These are phyloP conservation scores for Botryobasidium botryosum DNA, from an alignment of 768 basidiomycete species.

Conservation along the genomic window DNA sequence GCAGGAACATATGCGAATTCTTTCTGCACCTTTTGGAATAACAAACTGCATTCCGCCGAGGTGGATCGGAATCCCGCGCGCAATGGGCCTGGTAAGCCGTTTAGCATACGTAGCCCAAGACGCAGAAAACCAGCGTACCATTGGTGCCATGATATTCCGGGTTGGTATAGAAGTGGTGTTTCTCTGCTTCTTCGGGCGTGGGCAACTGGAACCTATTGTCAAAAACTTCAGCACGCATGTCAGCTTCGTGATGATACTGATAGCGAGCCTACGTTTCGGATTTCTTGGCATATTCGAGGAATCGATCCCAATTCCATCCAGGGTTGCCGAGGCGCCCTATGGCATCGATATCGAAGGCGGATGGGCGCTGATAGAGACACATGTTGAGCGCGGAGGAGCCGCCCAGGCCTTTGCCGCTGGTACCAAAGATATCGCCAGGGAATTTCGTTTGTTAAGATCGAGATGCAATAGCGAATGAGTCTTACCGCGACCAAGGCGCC, in stretches of 20 bases:
- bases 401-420: slow-evolving; percentile 8
- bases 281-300: slow-evolving; percentile 6
- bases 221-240: too few species aligned
- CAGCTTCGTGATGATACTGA: too few species aligned
- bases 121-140: slow-evolving; percentile 1
- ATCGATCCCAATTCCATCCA: slow-evolving; percentile 3
- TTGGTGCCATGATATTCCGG: slow-evolving; percentile 8
- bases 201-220: too few species aligned
- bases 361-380: background rate
- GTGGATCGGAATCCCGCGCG: slow-evolving; percentile 7
- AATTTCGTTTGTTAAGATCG: too few species aligned
- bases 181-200: too few species aligned
- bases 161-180: too few species aligned
- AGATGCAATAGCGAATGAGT: too few species aligned
- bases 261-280: too few species aligned
- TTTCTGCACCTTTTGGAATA: background rate
- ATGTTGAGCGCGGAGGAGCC: slow-evolving; percentile 9
- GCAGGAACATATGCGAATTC: too few species aligned
- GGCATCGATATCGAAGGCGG: background rate
- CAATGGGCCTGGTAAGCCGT: slow-evolving; percentile 5
- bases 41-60: slow-evolving; percentile 2
- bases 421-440: too few species aligned
- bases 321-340: background rate
- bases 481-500: background rate
- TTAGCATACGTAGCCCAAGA: slow-evolving; percentile 3